Conservation (phyloP, 148 eudicot genomes). For the Diospyros lotus region DNA sequence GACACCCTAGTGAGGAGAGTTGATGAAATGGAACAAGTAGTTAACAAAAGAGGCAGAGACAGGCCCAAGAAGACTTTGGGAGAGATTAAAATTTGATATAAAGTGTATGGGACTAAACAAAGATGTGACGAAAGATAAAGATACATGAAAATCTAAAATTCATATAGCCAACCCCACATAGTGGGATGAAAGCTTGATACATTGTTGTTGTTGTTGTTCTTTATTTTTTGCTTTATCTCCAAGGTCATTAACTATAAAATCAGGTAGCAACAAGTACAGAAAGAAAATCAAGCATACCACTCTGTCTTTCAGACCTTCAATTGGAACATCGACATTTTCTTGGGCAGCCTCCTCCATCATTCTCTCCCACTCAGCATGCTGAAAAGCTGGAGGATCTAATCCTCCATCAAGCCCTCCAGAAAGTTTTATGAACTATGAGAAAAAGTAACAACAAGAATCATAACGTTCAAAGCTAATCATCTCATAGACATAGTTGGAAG, state of each 20-base stretch:
- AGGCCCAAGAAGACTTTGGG: too few relatives aligned
- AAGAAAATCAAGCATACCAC: conserved; percentile 22
- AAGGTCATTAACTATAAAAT: neutral
- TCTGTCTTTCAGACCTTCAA: conserved; percentile 1
- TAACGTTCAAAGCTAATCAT: conserved; percentile 5
- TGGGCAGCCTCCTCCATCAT: conserved; percentile 22
- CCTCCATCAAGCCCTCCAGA: conserved; percentile 92
- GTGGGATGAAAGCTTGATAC: too few relatives aligned
- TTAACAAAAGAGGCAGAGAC: too few relatives aligned
- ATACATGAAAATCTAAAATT: too few relatives aligned
- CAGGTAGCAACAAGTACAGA: neutral
- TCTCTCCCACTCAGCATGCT: conserved; percentile 80
- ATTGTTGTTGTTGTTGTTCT: neutral
- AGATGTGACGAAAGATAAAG: too few relatives aligned
- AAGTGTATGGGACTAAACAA: too few relatives aligned
- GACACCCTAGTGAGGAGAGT: too few relatives aligned
- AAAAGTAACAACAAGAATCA: conserved; percentile 16
- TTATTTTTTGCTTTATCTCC: too few relatives aligned
- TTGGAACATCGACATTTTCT: conserved; percentile 27
- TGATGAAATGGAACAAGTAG: too few relatives aligned
- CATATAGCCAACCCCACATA: too few relatives aligned
- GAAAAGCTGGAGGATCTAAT: conserved; percentile 95
- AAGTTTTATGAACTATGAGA: conserved; percentile 52
- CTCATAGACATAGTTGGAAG: neutral
- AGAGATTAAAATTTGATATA: too few relatives aligned